phyloP scores from a whole-genome alignment of 192 early-diverging fungal genomes.

The Coemansia sp. region DNA sequence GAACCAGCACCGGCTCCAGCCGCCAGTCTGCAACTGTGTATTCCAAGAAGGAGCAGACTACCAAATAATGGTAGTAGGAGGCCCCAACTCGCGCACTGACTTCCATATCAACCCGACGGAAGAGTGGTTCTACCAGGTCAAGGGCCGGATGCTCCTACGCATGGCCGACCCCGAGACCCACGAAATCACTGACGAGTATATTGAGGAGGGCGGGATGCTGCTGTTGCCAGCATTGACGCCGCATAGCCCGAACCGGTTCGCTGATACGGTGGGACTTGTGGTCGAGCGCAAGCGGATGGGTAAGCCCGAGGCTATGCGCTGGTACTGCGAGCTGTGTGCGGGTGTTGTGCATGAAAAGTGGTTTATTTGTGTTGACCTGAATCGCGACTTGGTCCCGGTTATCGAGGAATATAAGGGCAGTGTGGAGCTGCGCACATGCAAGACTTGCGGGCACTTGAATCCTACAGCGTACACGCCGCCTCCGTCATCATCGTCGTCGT shows the following conservation, averaged over 20 bases:
- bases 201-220: slow-evolving; percentile 97
- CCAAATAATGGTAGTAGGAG: slow-evolving; percentile 92
- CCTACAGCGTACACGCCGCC: slow-evolving; percentile 23
- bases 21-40: slow-evolving; percentile 94
- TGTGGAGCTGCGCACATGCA: slow-evolving; percentile 78
- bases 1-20: slow-evolving; percentile 81
- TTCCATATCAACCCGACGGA: slow-evolving; percentile 98
- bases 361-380: slow-evolving; percentile 91
- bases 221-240: slow-evolving; percentile 89
- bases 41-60: slow-evolving; percentile 83
- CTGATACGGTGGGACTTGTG: slow-evolving; percentile 93
- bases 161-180: slow-evolving; percentile 72
- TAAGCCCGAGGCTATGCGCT: slow-evolving; percentile 82
- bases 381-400: slow-evolving; percentile 88
- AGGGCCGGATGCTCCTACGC: slow-evolving; percentile 93
- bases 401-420: slow-evolving; percentile 80
- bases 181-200: slow-evolving; percentile 76
- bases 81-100: slow-evolving; percentile 94
- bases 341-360: slow-evolving; percentile 85
- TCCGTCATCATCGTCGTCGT: background rate
- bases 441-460: slow-evolving; percentile 68
- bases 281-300: slow-evolving; percentile 85
- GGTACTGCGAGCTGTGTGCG: slow-evolving; percentile 93
- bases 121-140: slow-evolving; percentile 98
- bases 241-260: slow-evolving; percentile 93